These are phyloP conservation scores for Lentinus tigrinus DNA, from an alignment of 768 basidiomycete genomes.

Conservation along the genomic window DNA sequence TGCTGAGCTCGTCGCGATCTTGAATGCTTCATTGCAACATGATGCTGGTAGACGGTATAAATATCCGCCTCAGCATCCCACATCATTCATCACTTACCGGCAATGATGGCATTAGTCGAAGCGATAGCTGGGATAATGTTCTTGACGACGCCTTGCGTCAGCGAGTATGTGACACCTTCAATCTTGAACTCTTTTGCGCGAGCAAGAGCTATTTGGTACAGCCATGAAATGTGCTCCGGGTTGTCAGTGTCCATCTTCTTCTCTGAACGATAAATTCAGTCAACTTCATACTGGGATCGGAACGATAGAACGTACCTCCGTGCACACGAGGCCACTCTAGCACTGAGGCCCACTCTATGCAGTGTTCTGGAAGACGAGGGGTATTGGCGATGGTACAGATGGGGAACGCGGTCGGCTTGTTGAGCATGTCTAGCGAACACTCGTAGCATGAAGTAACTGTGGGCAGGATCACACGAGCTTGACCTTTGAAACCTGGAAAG, in stretches of 20 bases:
- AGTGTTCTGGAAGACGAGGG: conserved; percentile 95
- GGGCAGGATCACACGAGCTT: conserved; percentile 95
- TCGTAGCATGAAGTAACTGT: conserved; percentile 96
- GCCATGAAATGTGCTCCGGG: conserved; percentile 94
- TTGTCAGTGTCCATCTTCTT: conserved; percentile 98
- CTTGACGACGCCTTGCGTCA: conserved; percentile 98
- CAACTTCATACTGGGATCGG: not conserved
- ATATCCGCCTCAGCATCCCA: not conserved
- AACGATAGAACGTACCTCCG: conserved; percentile 55
- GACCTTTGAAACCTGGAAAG: conserved; percentile 89
- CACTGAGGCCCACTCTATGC: conserved; percentile 99
- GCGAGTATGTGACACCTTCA: conserved; percentile 96
- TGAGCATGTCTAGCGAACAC: conserved; percentile 97
- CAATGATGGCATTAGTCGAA: conserved; percentile 97
- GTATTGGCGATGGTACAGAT: conserved; percentile 99
- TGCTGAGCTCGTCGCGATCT: conserved; percentile 93
- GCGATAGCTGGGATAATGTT: conserved; percentile 99
- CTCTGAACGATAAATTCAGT: conserved; percentile 47
- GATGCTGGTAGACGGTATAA: conserved; percentile 54
- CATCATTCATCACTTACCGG: conserved; percentile 51
- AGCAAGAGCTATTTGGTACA: conserved; percentile 74
- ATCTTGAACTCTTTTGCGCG: conserved; percentile 96
- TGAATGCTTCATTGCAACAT: conserved; percentile 99
- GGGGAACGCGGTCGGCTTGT: conserved; percentile 94
- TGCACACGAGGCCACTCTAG: conserved; percentile 96